phyloP scores from a whole-genome alignment of 768 basidiomycete genomes.

The Tricholoma bakamatsutake region DNA sequence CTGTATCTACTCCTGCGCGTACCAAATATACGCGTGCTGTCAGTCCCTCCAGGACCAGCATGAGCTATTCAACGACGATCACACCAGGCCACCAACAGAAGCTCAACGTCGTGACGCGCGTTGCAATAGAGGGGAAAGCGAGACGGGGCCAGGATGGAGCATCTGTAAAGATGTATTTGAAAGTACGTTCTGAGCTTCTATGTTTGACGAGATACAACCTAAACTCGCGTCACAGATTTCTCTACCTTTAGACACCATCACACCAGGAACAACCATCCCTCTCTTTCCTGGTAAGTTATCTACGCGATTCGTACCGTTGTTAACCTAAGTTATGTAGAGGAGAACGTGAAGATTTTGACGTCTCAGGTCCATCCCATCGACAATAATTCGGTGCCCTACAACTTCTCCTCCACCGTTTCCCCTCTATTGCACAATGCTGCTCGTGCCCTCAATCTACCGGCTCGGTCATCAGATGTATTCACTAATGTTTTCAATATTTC shows the following conservation, averaged over 20 bases:
- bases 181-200: conserved; percentile 36
- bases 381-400: conserved; percentile 63
- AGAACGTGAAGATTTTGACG: conserved; percentile 67
- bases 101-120: conserved; percentile 65
- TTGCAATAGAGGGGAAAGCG: conserved; percentile 70
- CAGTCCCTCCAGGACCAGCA: conserved; percentile 19
- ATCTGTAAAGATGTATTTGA: conserved; percentile 70
- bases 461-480: conserved; percentile 56
- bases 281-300: conserved; percentile 59
- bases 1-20: conserved; percentile 9
- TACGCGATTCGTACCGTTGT: background rate
- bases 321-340: conserved; percentile 42
- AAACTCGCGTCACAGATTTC: conserved; percentile 41
- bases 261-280: conserved; percentile 63
- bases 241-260: conserved; percentile 58
- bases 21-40: conserved; percentile 14
- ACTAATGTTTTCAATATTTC: conserved; percentile 45
- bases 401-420: conserved; percentile 57
- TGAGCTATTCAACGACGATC: conserved; percentile 41
- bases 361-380: conserved; percentile 77
- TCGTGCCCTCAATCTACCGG: conserved; percentile 59
- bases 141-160: conserved; percentile 62
- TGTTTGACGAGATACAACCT: background rate
- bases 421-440: conserved; percentile 67
- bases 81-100: conserved; percentile 40